phyloP scores from a whole-genome alignment of 306 rosid genomes.

The Vigna unguiculata region DNA sequence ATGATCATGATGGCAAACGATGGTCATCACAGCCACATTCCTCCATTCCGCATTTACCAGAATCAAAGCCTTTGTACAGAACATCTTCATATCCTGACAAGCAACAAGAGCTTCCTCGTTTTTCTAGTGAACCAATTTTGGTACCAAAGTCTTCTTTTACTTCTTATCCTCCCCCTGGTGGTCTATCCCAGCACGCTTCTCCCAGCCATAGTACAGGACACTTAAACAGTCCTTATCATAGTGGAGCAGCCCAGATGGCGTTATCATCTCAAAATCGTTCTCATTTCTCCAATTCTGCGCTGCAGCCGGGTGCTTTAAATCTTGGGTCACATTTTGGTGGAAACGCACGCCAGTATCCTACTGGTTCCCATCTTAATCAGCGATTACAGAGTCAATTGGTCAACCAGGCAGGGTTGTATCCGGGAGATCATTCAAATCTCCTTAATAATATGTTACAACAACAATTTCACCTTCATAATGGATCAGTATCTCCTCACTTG shows the following conservation, averaged over 20 bases:
- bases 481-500: conserved; percentile 54
- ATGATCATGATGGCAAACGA: conserved; percentile 52
- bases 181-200: conserved; percentile 52
- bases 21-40: conserved; percentile 68
- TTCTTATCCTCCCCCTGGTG: conserved; percentile 70
- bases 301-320: conserved; percentile 46
- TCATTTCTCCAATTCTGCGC: conserved; percentile 52
- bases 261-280: conserved; percentile 53
- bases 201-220: conserved; percentile 53
- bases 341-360: conserved; percentile 47
- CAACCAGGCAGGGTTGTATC: conserved; percentile 53
- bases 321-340: conserved; percentile 56
- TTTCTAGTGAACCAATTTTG: conserved; percentile 61
- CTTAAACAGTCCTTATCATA: conserved; percentile 51
- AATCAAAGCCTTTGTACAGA: conserved; percentile 55
- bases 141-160: conserved; percentile 59
- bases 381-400: conserved; percentile 56
- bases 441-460: conserved; percentile 82
- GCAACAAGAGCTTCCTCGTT: conserved; percentile 56
- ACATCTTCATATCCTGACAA: conserved; percentile 65
- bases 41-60: conserved; percentile 41
- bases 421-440: conserved; percentile 70
- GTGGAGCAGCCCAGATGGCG: conserved; percentile 54
- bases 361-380: conserved; percentile 57
- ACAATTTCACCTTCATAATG: conserved; percentile 67